These are phyloP conservation scores for Aspergillus olivimuriae DNA, from an alignment of 495 filamentous ascomycete species.

Conservation along the genomic window DNA sequence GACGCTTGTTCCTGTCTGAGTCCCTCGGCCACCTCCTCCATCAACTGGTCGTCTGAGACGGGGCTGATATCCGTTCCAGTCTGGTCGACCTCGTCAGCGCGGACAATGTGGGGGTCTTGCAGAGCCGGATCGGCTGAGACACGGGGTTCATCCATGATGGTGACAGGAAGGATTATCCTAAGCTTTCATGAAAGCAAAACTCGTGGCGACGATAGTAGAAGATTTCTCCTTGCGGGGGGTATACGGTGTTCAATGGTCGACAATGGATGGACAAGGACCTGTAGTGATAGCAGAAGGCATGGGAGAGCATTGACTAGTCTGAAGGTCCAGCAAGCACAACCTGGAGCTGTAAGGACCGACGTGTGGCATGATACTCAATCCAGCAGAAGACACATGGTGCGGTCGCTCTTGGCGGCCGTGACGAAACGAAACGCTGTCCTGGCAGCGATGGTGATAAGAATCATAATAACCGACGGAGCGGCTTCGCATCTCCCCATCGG, in stretches of 20 bases:
- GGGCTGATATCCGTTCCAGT: conserved; percentile 48
- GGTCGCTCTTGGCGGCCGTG: conserved; percentile 1
- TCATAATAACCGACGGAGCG: too few relatives aligned
- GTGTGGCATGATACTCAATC: background rate
- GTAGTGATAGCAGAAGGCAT: background rate
- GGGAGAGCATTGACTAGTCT: background rate
- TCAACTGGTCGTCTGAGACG: conserved; percentile 41
- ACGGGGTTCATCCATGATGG: conserved; percentile 27
- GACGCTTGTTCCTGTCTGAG: conserved; percentile 39
- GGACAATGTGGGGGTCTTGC: conserved; percentile 42
- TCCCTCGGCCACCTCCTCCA: conserved; percentile 45
- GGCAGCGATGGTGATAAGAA: conserved; percentile 5
- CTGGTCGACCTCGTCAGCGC: conserved; percentile 50
- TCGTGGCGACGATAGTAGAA: too few relatives aligned
- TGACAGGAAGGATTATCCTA: background rate
- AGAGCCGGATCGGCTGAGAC: conserved; percentile 16
- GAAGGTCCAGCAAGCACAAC: background rate
- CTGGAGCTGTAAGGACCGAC: background rate
- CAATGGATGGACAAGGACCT: background rate
- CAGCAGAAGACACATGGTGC: conserved; percentile 1
- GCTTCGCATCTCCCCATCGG: background rate
- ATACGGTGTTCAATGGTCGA: background rate
- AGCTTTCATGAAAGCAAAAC: background rate
- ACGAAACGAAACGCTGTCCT: background rate
- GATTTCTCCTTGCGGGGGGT: too few relatives aligned